Evolutionary conservation across 257 asterid species (phyloP), one percentile per base, ranked within the genome.

Genomic region (Primulina huaijiensis): DNA sequence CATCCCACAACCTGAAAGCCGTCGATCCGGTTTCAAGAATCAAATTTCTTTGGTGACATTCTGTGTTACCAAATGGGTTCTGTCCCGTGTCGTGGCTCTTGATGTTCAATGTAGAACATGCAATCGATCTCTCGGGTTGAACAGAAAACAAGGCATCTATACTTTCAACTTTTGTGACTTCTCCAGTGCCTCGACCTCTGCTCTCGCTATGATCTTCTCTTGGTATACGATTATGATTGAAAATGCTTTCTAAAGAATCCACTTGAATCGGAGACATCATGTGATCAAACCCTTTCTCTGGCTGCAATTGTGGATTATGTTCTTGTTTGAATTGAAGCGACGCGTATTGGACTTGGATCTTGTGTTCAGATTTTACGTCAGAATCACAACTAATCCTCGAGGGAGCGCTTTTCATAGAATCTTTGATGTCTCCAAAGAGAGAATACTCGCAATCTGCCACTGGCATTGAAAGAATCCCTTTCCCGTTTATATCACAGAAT

Each of bases 241-340:
- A 55, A 63, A 68, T 76, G 12, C 62, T 33, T 68, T 55, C 80
- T 31, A 61, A 27, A 52, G 69, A 43, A 34, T 74, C 77, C n/a
- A 74, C 60, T 62, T 68, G 79, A 70, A 25, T 55, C 23, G 60
- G 72, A 64, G 63, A 76, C 67, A 53, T 34, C 27, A 70, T 58
- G 64, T 66, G 81, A 77, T 72, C 74, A 60, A 75, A 63, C 64
- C 52, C 60, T 35, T 57, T 75, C 62, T 75, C 74, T 23, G 79
- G 70, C 57, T 17, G 81, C 65, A 75, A 70, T 57, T 60, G 73
- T 23, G 80, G 64, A 68, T 70, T 78, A 5, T 53, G 69, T 59
- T 82, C 90, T 64, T 69, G 78, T 23, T 79, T 78, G 80, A 72
- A 71, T 33, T 79, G 86, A 75, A 72, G 61, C 50, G 85, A 82